Base-by-base conservation (phyloP, 2,329 filamentous ascomycete genomes). In the Pezicula neosporulosa region DNA sequence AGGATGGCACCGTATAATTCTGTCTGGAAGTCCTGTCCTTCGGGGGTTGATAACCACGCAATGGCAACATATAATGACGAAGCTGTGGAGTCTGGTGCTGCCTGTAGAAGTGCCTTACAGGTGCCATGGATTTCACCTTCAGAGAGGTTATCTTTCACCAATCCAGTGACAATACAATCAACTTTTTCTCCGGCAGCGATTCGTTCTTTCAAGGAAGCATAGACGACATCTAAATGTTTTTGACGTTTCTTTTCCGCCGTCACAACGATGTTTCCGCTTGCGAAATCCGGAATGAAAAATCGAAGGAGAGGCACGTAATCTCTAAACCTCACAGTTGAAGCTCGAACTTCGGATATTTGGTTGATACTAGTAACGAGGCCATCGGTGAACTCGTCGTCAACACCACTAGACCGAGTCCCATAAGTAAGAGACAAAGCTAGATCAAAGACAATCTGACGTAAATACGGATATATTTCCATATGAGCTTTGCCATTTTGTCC, bases 91-190 rank as follows among this genome's bases (percentile, higher is more conserved):
- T 62, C 60, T 13, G 60, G 59, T 21, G 57, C 60, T 4, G 60
- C 60, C 49, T 62, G 59, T 4, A 62, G 53, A 2, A 62, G 48
- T 15, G 60, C 59, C 18, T 61, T 50, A 33, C 60, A 62, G 6
- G 60, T 62, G 3, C 59, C 57, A 36, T 59, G 59, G 27, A 61
- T 56, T 47, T 62, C 60, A 15, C 55, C 59, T n/a, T 54, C 49
- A 1, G 57, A 55, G 16, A 62, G 43, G 5, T 53, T 57, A 28
- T 62, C 60, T 21, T 53, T 50, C n/a, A 50, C 48, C 18, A 53
- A 15, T n/a, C 48, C 48, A 24, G 43, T 45, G 2, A 50, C 44
- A 18, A 53, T 48, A 39, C 51, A 53, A 30, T 50, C 44, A 19
- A 50, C 51, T n/a, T 53, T 21, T 19, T 53, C 51, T 9, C 51